Base-by-base conservation (phyloP, 306 rosid species). In the Vicia faba region DNA sequence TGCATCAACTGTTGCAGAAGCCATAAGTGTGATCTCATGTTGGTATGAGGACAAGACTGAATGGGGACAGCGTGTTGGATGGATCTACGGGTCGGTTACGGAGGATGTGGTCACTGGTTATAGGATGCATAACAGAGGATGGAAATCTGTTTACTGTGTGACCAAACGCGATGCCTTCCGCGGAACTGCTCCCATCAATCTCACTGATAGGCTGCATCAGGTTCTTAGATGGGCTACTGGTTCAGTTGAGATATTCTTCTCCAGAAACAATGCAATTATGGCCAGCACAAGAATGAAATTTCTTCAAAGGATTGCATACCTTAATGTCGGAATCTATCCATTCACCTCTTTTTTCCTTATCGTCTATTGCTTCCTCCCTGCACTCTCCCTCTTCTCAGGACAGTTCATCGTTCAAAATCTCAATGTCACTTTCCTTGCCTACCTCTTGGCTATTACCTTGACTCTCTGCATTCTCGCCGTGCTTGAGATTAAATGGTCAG, bases 181-280 rank as follows among this genome's bases (percentile, higher is more conserved):
- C 13, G 98, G 98, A 50, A 87, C 96, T 9, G 98, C 98, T 72
- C 98, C 98, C 0, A 92, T 92, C 70, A 92, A 92, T 79, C 95
- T 92, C 45, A 92, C 96, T 2, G 98, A 92, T 59, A 80, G 98
- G 81, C 80, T 92, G 57, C 98, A 92, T 75, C 98, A 92, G 66
- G 98, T 92, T 12, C 96, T 92, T 16, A 79, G 98, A 29, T 93
- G 98, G 98, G 97, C 98, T 64, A 93, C 97, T 5, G 98, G 98
- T 5, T 93, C 98, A 0, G 98, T 93, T 5, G 98, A 93, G 75
- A 93, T 93, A 31, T 93, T 93, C 83, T 93, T 93, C 85, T 93
- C 98, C 8, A 86, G 97, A 35, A 93, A 93, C 84, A 93, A 93
- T 67, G 98, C 97, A 28, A 57, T 89, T 54, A 76, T 93, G 2